Percentiles rank a stretch among this genome's conserved stretches.
Conservation (phyloP, 2,329 filamentous ascomycete species). For the Tricladium varicosporioides region DNA sequence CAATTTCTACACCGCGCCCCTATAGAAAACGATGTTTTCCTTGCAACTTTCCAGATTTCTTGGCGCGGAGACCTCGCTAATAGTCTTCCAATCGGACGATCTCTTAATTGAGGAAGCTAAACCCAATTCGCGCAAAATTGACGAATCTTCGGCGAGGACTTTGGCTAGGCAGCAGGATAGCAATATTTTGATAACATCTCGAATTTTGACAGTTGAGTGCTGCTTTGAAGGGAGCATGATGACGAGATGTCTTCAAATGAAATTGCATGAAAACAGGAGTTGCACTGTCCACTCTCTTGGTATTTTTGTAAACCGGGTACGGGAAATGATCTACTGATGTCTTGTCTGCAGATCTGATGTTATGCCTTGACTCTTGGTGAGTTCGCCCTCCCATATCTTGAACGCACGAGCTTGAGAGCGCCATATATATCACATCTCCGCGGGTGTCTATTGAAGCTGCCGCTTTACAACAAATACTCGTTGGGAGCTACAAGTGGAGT, state of each 20-base stretch:
- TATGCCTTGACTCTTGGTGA: too few relatives aligned
- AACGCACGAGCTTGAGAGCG: too few relatives aligned
- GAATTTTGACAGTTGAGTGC: not conserved
- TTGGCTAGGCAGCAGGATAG: not conserved
- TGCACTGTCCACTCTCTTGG: too few relatives aligned
- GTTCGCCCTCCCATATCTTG: too few relatives aligned
- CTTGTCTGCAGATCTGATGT: not conserved
- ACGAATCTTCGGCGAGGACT: conserved; percentile 15
- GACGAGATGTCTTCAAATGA: too few relatives aligned
- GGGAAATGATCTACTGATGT: not conserved
- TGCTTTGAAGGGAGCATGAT: not conserved
- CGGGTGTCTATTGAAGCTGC: too few relatives aligned
- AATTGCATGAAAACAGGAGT: too few relatives aligned
- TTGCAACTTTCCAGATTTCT: not conserved
- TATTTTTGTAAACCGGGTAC: not conserved
- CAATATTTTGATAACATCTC: not conserved
- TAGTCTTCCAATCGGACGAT: conserved; percentile 19
- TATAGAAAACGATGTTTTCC: not conserved
- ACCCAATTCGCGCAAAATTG: conserved; percentile 30
- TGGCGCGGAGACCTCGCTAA: conserved; percentile 15
- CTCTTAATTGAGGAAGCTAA: conserved; percentile 6
- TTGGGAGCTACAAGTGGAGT: too few relatives aligned
- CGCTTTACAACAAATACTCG: too few relatives aligned
- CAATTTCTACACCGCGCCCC: too few relatives aligned
- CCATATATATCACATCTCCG: too few relatives aligned